Percentiles rank a stretch among this genome's conserved stretches.
phyloP scores from a whole-genome alignment of 805 yeast species.

The Saccharomycopsis capsularis region DNA sequence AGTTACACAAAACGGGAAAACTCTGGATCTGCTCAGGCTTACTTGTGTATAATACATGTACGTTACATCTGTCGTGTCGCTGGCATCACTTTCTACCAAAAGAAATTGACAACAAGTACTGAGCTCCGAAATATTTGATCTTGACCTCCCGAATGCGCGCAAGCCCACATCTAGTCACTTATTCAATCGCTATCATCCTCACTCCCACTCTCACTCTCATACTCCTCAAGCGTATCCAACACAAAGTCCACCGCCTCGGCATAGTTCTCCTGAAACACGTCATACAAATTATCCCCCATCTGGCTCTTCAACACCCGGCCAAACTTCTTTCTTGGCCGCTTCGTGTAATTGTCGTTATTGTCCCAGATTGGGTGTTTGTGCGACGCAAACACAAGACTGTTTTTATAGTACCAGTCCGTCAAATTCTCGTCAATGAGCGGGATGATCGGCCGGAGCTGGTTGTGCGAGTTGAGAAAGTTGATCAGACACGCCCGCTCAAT shows the following conservation, averaged over 20 bases:
- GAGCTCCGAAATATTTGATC: too few species aligned
- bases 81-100: too few species aligned
- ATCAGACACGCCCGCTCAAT: conserved; percentile 18
- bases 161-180: too few species aligned
- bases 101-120: too few species aligned
- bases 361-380: conserved; percentile 79
- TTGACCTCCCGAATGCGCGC: too few species aligned
- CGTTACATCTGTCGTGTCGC: too few species aligned
- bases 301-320: conserved; percentile 81
- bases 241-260: conserved; percentile 84
- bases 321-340: conserved; percentile 81
- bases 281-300: conserved; percentile 58
- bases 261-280: conserved; percentile 71
- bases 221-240: conserved; percentile 65
- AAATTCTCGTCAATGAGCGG: conserved; percentile 85
- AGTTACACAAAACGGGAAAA: too few species aligned
- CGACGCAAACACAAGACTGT: conserved; percentile 76
- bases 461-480: conserved; percentile 17
- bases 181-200: too few species aligned
- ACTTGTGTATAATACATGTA: too few species aligned
- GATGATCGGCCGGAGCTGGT: conserved; percentile 57
- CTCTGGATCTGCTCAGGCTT: too few species aligned
- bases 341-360: conserved; percentile 38
- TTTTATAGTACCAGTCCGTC: conserved; percentile 85
- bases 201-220: conserved; percentile 24